Evolutionary conservation across 1,284 basidiomycete genomes (phyloP).

Genomic region (Termitomyces sp.): DNA sequence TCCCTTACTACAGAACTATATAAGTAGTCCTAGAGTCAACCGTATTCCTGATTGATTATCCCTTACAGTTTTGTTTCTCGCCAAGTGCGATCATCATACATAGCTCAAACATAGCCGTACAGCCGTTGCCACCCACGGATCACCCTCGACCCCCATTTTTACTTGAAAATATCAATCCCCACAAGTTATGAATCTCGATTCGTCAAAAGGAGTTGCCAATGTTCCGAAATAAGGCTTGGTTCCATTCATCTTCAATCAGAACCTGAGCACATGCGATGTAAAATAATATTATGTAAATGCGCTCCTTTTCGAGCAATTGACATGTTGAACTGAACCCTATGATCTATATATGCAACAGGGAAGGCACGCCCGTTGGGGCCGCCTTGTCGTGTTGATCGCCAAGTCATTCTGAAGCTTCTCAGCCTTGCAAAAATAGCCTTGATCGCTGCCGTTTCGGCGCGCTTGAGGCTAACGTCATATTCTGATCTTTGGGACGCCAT

Average conservation of each 20-base stretch:
- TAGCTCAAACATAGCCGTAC: background rate
- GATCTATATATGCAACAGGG: background rate
- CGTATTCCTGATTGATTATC: background rate
- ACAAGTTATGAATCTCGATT: background rate
- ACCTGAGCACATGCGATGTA: background rate
- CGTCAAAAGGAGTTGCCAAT: background rate
- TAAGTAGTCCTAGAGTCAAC: background rate
- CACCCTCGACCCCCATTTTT: background rate
- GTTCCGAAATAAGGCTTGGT: background rate
- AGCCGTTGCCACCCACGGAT: background rate
- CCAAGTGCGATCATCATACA: background rate
- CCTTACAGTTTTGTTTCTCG: background rate
- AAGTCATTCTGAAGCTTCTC: background rate
- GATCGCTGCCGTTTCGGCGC: background rate
- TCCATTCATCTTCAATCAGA: conserved; percentile 4
- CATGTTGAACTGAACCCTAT: background rate
- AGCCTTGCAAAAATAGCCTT: no score
- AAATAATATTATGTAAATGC: background rate
- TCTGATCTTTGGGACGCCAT: no score
- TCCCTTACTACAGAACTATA: background rate
- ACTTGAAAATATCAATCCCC: background rate
- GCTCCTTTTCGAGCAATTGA: background rate
- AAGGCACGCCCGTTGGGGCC: background rate
- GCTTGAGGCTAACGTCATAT: background rate
- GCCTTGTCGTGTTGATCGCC: background rate